A percentile compares a stretch with the other conserved stretches of the same genome.
These are phyloP conservation scores for Licmophora abbreviata DNA, from an alignment of 108 stramenopile genomes.

Conservation along the genomic window DNA sequence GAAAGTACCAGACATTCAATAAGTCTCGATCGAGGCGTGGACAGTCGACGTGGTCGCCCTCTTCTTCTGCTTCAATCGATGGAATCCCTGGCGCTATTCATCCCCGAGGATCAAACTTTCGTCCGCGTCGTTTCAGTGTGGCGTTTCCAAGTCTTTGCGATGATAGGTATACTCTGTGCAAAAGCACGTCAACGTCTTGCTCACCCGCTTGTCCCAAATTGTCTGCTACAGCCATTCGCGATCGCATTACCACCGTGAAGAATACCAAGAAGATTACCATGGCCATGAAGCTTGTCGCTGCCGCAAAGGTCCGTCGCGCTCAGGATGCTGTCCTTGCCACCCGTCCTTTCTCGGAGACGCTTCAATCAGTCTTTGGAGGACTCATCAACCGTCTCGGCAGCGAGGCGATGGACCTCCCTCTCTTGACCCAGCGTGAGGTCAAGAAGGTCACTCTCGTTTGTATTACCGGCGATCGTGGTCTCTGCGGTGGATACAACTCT, in stretches of 20 bases:
- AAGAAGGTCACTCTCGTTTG: conserved; percentile 90
- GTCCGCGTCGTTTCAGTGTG: too few species aligned
- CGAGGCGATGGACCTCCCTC: conserved; percentile 88
- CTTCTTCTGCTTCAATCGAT: too few species aligned
- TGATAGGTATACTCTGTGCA: too few species aligned
- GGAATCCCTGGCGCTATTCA: too few species aligned
- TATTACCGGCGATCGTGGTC: conserved; percentile 91
- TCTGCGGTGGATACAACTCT: conserved; percentile 96
- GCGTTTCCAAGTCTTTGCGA: too few species aligned
- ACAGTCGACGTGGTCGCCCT: too few species aligned
- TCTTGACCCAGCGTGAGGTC: conserved; percentile 91
- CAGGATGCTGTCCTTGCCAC: conserved; percentile 93
- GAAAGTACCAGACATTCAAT: too few species aligned
- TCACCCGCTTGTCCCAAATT: neutral
- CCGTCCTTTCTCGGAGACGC: conserved; percentile 93
- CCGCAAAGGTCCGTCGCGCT: conserved; percentile 96
- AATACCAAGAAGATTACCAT: conserved; percentile 92
- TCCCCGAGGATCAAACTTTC: too few species aligned
- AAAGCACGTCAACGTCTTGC: too few species aligned
- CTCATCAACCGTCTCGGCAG: conserved; percentile 72
- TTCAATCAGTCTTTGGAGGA: conserved; percentile 92
- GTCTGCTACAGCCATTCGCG: conserved; percentile 66
- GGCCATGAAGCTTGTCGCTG: conserved; percentile 98
- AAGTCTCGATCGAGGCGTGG: too few species aligned
- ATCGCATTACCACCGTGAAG: conserved; percentile 84